phyloP scores from a whole-genome alignment of 2,329 filamentous ascomycete genomes.

The Trichophaea hybrida region DNA sequence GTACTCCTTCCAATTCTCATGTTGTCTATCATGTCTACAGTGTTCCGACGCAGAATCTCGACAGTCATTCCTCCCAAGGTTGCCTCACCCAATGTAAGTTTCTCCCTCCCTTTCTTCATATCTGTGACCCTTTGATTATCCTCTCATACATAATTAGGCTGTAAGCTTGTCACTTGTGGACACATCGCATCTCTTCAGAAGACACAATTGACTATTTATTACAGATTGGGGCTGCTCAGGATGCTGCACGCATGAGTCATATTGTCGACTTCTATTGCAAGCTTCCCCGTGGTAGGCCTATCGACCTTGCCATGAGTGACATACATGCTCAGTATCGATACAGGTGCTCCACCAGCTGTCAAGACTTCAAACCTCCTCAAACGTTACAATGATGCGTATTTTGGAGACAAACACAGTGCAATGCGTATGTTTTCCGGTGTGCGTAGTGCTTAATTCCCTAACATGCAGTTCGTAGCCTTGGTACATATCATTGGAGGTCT shows the following conservation, averaged over 20 bases:
- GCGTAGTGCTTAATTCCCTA: slow-evolving; percentile 22
- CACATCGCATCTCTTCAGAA: background rate
- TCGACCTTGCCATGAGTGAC: background rate
- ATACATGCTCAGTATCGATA: background rate
- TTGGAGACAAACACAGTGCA: slow-evolving; percentile 80
- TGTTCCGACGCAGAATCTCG: slow-evolving; percentile 80
- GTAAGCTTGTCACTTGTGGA: background rate
- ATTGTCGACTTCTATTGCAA: slow-evolving; percentile 99
- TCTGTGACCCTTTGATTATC: background rate
- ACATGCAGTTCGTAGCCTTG: slow-evolving; percentile 48
- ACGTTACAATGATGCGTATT: slow-evolving; percentile 83
- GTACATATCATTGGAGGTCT: slow-evolving; percentile 71
- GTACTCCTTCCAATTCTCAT: background rate
- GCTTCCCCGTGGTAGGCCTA: slow-evolving; percentile 49
- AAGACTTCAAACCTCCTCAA: slow-evolving; percentile 71
- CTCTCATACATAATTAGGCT: background rate
- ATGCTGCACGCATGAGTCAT: slow-evolving; percentile 94
- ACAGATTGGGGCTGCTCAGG: slow-evolving; percentile 67
- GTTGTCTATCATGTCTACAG: slow-evolving; percentile 71
- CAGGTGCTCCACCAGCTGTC: slow-evolving; percentile 65
- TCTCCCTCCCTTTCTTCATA: slow-evolving; percentile 5
- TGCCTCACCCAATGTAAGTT: slow-evolving; percentile 68
- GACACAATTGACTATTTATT: slow-evolving; percentile 30
- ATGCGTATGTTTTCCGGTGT: slow-evolving; percentile 54
- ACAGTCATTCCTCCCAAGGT: slow-evolving; percentile 98